phyloP scores from a whole-genome alignment of 164 flowering plant species.

The Brasenia schreberi region DNA sequence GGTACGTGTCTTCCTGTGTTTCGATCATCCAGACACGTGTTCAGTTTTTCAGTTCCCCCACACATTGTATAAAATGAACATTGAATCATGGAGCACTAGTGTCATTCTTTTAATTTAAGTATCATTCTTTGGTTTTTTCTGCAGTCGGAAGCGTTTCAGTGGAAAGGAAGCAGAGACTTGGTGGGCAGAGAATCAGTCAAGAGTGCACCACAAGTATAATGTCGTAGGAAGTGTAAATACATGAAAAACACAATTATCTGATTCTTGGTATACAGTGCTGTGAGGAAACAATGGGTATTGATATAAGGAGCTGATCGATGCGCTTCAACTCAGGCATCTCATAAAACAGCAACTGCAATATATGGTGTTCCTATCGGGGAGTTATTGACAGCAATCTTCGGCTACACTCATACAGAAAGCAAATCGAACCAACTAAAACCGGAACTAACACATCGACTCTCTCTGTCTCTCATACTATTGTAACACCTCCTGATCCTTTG shows the following conservation, averaged over 20 bases:
- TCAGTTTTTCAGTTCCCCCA: not conserved
- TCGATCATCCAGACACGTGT: not conserved
- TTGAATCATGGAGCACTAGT: not conserved
- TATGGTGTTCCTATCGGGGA: not conserved
- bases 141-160: constrained; percentile 44
- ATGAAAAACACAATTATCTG: not conserved
- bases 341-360: not conserved
- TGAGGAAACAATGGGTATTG: not conserved
- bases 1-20: constrained; percentile 24
- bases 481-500: not conserved
- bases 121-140: not conserved
- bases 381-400: not conserved
- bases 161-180: constrained; percentile 51
- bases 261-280: not conserved
- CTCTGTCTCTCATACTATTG: not conserved
- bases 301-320: not conserved
- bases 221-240: not conserved
- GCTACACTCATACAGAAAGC: not conserved
- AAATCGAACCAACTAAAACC: not conserved
- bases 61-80: no score
- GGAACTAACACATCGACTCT: not conserved
- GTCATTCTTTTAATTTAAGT: not conserved
- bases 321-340: not conserved
- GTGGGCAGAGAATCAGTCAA: constrained; percentile 57
- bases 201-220: constrained; percentile 33